A percentile compares a stretch with the other conserved stretches of the same genome.
These are phyloP conservation scores for Rhodotorula babjevae DNA, from an alignment of 768 basidiomycete species.

Conservation along the genomic window DNA sequence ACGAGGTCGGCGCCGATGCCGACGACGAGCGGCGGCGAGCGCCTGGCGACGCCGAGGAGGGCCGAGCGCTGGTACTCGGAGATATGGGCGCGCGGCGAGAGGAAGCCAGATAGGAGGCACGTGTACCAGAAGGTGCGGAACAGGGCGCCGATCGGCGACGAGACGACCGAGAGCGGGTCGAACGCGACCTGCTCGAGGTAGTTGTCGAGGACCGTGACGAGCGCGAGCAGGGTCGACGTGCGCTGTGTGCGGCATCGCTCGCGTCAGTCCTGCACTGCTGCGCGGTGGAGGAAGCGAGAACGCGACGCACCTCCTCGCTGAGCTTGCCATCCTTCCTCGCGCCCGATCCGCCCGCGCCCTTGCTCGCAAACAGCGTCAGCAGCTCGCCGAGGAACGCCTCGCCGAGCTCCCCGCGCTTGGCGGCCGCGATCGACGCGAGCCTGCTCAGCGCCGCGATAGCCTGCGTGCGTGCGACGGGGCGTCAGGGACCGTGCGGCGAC, in stretches of 20 bases:
- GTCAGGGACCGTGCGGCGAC: too few species aligned
- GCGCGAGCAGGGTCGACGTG: slow-evolving; percentile 75
- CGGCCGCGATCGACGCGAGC: neutral
- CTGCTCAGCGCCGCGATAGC: neutral
- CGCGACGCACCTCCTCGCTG: slow-evolving; percentile 6
- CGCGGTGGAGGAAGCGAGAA: too few species aligned
- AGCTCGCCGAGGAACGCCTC: slow-evolving; percentile 8
- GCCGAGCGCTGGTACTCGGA: slow-evolving; percentile 45
- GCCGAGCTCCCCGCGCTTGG: slow-evolving; percentile 3
- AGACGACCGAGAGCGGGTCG: slow-evolving; percentile 57
- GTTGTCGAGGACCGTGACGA: slow-evolving; percentile 85
- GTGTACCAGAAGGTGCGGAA: slow-evolving; percentile 95
- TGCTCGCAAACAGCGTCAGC: slow-evolving; percentile 38
- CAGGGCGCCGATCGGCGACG: slow-evolving; percentile 60
- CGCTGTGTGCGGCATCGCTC: slow-evolving; percentile 52
- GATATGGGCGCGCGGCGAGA: slow-evolving; percentile 57
- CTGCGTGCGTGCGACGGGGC: neutral
- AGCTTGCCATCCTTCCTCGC: neutral
- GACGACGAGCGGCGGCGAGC: slow-evolving; percentile 57
- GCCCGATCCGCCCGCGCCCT: neutral
- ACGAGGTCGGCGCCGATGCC: slow-evolving; percentile 78
- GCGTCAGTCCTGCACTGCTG: too few species aligned
- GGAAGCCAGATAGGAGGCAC: slow-evolving; percentile 78
- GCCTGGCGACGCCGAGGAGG: neutral
- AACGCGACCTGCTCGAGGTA: slow-evolving; percentile 69